Evolutionary conservation across 208 protist genomes (phyloP).

Genomic region (Trypanosoma brucei): DNA sequence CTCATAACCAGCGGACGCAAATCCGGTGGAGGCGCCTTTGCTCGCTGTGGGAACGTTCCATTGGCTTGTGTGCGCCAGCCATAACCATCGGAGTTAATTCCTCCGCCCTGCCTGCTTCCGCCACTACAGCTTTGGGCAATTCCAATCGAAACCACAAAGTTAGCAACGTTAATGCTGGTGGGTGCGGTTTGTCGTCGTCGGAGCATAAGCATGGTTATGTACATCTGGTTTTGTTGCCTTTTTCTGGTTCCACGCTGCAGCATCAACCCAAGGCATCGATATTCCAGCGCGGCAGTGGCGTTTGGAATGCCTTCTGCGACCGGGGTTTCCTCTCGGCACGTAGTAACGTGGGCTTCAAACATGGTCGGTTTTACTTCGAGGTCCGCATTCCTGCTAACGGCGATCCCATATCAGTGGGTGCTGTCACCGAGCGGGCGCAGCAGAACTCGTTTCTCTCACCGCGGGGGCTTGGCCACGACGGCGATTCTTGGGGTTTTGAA

Average conservation of each 20-base stretch:
- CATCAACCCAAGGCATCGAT: constrained; percentile 19
- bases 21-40: constrained; percentile 42
- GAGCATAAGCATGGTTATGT: constrained; percentile 16
- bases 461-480: constrained; percentile 52
- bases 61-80: constrained; percentile 13
- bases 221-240: constrained; percentile 11
- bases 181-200: not conserved
- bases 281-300: constrained; percentile 28
- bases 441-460: constrained; percentile 20
- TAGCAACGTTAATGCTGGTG: not conserved
- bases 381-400: constrained; percentile 52
- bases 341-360: constrained; percentile 66
- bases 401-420: constrained; percentile 47
- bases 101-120: not conserved
- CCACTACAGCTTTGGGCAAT: not conserved
- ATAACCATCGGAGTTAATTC: not conserved
- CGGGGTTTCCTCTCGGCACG: constrained; percentile 38
- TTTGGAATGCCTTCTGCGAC: constrained; percentile 39
- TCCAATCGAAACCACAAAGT: not conserved
- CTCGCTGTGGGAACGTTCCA: constrained; percentile 42
- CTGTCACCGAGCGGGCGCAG: constrained; percentile 45
- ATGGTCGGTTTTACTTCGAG: constrained; percentile 87
- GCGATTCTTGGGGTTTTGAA: constrained; percentile 83
- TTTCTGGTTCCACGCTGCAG: constrained; percentile 16
- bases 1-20: constrained; percentile 32